Evolutionary conservation across 192 early-diverging fungal species (phyloP).

Genomic region (Pilaira anomala): DNA sequence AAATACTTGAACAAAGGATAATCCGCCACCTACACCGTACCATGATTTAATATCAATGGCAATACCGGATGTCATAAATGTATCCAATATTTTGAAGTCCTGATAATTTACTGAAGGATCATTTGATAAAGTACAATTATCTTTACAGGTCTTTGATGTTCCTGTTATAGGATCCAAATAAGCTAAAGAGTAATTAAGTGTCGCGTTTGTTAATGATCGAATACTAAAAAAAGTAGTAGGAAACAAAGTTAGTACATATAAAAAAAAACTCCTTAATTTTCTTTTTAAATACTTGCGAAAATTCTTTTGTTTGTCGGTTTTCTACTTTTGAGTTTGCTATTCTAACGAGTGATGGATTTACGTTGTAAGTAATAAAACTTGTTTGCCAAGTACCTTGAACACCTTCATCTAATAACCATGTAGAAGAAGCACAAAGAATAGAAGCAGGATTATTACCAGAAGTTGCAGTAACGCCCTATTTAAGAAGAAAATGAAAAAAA

Average conservation of each 20-base stretch:
- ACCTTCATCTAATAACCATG: slow-evolving; percentile 7
- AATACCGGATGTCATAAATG: slow-evolving; percentile 46
- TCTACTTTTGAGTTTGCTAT: slow-evolving; percentile 2
- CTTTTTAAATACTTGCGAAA: slow-evolving; percentile 1
- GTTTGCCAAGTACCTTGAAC: slow-evolving; percentile 8
- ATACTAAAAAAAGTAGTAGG: background rate
- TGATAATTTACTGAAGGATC: slow-evolving; percentile 31
- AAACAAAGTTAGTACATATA: background rate
- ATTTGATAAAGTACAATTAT: slow-evolving; percentile 37
- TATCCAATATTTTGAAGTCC: slow-evolving; percentile 39
- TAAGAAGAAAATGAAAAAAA: too few species aligned
- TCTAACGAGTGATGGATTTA: slow-evolving; percentile 5
- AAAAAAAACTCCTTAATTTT: too few species aligned
- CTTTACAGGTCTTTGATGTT: slow-evolving; percentile 36
- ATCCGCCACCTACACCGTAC: slow-evolving; percentile 36
- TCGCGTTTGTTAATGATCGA: background rate
- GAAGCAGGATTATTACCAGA: background rate
- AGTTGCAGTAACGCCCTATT: background rate
- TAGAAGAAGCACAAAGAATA: slow-evolving; percentile 3
- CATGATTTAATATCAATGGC: slow-evolving; percentile 46
- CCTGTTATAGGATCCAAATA: slow-evolving; percentile 60
- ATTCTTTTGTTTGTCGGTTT: background rate
- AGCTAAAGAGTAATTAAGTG: slow-evolving; percentile 21
- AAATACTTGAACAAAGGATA: slow-evolving; percentile 29
- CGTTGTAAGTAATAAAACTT: background rate